These are phyloP conservation scores for Chaetomiaceae sp. DNA, from an alignment of 2,329 filamentous ascomycete species.

Conservation along the genomic window DNA sequence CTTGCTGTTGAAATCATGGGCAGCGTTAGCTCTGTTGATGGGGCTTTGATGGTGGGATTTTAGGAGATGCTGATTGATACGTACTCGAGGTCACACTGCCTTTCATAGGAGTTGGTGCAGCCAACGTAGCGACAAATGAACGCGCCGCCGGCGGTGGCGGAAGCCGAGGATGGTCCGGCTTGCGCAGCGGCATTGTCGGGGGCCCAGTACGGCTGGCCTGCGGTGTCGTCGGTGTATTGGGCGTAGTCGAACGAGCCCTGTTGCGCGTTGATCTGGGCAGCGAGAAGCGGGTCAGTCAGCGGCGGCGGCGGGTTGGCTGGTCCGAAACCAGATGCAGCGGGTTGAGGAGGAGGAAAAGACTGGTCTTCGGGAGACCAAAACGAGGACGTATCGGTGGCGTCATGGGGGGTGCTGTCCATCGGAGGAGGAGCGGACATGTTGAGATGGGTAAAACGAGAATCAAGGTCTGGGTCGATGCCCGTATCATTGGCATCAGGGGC, in stretches of 20 bases:
- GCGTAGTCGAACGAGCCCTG: background rate
- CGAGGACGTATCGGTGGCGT: background rate
- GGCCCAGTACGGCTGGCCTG: background rate
- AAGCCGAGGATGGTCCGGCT: background rate
- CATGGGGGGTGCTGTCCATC: background rate
- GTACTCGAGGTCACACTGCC: slow-evolving; percentile 15
- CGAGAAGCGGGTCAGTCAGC: background rate
- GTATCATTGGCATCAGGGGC: background rate
- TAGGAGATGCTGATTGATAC: background rate
- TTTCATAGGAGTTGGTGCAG: background rate
- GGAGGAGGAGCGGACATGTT: background rate
- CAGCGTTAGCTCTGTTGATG: background rate
- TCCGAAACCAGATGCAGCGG: background rate
- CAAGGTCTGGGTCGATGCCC: background rate
- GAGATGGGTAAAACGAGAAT: background rate
- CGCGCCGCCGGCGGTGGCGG: background rate
- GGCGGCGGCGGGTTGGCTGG: background rate
- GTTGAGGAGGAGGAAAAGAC: background rate
- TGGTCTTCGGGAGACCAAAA: background rate
- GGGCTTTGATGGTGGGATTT: background rate
- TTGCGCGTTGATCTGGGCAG: background rate
- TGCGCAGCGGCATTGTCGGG: background rate
- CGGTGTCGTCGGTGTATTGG: background rate
- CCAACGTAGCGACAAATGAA: background rate
- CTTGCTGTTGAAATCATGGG: slow-evolving; percentile 13